Conservation (phyloP, 495 filamentous ascomycete species). For the Tuber umbilicatum region DNA sequence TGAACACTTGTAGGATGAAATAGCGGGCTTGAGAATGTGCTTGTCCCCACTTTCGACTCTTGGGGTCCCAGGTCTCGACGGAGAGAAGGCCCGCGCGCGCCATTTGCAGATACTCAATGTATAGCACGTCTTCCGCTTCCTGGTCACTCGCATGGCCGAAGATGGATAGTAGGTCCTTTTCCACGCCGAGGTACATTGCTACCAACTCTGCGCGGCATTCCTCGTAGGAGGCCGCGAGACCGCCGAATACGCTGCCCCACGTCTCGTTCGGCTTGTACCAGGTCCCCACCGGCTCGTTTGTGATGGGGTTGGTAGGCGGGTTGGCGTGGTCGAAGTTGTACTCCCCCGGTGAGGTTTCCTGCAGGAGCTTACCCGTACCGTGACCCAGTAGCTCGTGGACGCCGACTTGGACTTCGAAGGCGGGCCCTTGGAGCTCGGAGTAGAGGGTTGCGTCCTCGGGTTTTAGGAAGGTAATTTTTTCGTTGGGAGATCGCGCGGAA, state of each 20-base stretch:
- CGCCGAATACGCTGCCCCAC: conserved; percentile 86
- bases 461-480: conserved; percentile 80
- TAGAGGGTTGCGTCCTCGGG: conserved; percentile 69
- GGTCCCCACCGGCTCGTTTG: conserved; percentile 65
- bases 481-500: conserved; percentile 79
- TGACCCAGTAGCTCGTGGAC: conserved; percentile 95
- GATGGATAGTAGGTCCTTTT: conserved; percentile 79
- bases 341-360: conserved; percentile 70
- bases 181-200: conserved; percentile 85
- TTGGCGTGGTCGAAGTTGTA: conserved; percentile 81
- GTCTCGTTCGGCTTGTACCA: conserved; percentile 94
- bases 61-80: conserved; percentile 53
- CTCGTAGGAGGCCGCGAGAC: conserved; percentile 79
- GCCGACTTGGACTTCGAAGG: conserved; percentile 93
- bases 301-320: conserved; percentile 74
- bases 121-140: conserved; percentile 70
- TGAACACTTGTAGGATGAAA: conserved; percentile 75
- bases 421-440: conserved; percentile 67
- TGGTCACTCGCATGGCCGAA: conserved; percentile 79
- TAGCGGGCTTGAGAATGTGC: conserved; percentile 92
- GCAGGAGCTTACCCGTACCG: conserved; percentile 88
- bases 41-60: conserved; percentile 86
- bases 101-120: conserved; percentile 81
- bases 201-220: conserved; percentile 71
- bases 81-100: conserved; percentile 78